Percentiles rank a stretch among this genome's conserved stretches.
Evolutionary conservation across 768 basidiomycete genomes (phyloP).

Genomic region (Hypholoma fasciculare): DNA sequence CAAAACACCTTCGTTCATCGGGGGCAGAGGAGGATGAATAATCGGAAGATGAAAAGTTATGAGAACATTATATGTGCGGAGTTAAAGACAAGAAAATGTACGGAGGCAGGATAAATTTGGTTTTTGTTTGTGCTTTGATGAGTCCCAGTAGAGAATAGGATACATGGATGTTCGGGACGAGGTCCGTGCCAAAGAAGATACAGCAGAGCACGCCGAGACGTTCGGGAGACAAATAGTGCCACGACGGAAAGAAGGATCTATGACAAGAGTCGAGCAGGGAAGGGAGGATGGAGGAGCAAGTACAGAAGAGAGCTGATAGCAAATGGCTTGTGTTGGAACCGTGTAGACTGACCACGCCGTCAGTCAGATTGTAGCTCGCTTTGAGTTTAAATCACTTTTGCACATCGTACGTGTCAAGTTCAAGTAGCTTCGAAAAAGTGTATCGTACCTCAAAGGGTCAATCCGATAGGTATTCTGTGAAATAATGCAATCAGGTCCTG

Average conservation of each 20-base stretch:
- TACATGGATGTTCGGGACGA: background rate
- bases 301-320: background rate
- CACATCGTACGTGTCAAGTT: background rate
- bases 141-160: constrained; percentile 1
- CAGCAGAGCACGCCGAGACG: background rate
- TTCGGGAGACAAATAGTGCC: background rate
- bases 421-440: background rate
- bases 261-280: background rate
- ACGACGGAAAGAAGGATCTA: background rate
- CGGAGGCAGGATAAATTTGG: constrained; percentile 6
- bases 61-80: constrained; percentile 8
- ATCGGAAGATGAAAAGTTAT: background rate
- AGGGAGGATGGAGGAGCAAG: background rate
- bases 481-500: no score
- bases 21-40: background rate
- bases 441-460: no score
- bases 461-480: no score
- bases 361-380: background rate
- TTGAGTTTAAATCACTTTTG: constrained; percentile 2
- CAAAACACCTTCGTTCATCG: background rate
- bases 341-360: constrained; percentile 5
- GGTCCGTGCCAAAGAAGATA: background rate
- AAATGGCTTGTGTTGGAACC: background rate
- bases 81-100: constrained; percentile 4
- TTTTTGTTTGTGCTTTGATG: background rate